Conservation (phyloP, 83 land plant genomes). For the Isoetes engelmannii region DNA sequence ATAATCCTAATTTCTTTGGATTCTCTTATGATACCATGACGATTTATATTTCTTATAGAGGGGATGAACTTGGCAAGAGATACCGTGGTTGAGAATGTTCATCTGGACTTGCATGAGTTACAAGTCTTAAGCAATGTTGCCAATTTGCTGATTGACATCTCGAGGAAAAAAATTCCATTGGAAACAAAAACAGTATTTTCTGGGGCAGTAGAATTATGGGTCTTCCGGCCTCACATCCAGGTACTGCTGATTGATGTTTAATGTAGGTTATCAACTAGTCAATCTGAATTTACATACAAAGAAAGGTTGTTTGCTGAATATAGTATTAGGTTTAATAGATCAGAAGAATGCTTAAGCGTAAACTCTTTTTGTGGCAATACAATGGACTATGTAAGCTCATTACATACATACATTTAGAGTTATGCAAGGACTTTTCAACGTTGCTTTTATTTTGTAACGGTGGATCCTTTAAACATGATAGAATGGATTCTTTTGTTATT, state of each 20-base stretch:
- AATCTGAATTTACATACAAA: not conserved
- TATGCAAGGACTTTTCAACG: too few relatives aligned
- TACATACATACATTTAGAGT: too few relatives aligned
- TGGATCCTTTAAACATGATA: too few relatives aligned
- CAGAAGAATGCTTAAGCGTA: not conserved
- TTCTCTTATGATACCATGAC: constrained; percentile 36
- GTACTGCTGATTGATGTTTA: constrained; percentile 17
- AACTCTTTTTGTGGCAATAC: not conserved
- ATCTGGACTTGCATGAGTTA: constrained; percentile 45
- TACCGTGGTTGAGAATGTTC: constrained; percentile 44
- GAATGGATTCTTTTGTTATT: not conserved
- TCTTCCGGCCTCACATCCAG: constrained; percentile 48
- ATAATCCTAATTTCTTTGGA: constrained; percentile 54
- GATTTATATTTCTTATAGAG: constrained; percentile 49
- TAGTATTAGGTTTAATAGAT: too few relatives aligned
- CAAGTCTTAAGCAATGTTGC: constrained; percentile 42
- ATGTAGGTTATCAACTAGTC: not conserved
- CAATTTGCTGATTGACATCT: constrained; percentile 52
- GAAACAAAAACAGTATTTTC: constrained; percentile 41
- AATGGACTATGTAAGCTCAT: too few relatives aligned
- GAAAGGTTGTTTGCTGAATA: too few relatives aligned
- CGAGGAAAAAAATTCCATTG: constrained; percentile 41
- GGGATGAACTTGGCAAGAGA: constrained; percentile 46
- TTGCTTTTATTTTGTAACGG: too few relatives aligned
- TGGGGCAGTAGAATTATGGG: constrained; percentile 39